These are phyloP conservation scores for Eucalyptus regnans DNA, from an alignment of 345 rosid species.

Conservation along the genomic window DNA sequence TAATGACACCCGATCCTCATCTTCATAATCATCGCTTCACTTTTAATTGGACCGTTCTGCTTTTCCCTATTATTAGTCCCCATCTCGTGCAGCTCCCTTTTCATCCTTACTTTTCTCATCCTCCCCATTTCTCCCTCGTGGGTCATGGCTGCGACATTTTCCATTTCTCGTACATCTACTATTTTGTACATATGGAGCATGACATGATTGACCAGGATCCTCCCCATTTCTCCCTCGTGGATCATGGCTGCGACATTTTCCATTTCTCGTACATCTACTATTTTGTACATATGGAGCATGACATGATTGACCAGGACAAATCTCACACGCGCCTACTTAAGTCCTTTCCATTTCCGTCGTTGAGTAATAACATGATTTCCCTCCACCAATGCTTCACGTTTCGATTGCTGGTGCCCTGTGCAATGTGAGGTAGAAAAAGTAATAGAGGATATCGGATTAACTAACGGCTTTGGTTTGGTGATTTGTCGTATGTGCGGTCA, in stretches of 20 bases:
- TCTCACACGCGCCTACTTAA: not conserved
- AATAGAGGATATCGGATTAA: not conserved
- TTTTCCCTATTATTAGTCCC: not conserved
- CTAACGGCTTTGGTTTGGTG: not conserved
- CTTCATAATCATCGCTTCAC: not conserved
- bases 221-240: not conserved
- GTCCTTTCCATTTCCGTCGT: not conserved
- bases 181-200: too few relatives aligned
- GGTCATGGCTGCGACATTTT: not conserved
- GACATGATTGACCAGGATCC: too few relatives aligned
- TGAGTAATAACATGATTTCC: not conserved
- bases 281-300: not conserved
- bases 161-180: not conserved
- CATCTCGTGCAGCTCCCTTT: not conserved
- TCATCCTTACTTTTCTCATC: not conserved
- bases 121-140: not conserved
- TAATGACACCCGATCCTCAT: not conserved
- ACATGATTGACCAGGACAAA: not conserved
- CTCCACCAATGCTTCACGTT: not conserved
- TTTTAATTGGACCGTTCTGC: fast-evolving
- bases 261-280: not conserved
- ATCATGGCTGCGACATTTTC: not conserved
- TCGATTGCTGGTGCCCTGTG: not conserved
- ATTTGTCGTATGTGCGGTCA: not conserved
- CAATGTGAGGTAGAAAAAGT: not conserved